A percentile compares a stretch with the other conserved stretches of the same genome.
Evolutionary conservation across 2,329 filamentous ascomycete species (phyloP).

Genomic region (Chrysosporium keratinophilum): DNA sequence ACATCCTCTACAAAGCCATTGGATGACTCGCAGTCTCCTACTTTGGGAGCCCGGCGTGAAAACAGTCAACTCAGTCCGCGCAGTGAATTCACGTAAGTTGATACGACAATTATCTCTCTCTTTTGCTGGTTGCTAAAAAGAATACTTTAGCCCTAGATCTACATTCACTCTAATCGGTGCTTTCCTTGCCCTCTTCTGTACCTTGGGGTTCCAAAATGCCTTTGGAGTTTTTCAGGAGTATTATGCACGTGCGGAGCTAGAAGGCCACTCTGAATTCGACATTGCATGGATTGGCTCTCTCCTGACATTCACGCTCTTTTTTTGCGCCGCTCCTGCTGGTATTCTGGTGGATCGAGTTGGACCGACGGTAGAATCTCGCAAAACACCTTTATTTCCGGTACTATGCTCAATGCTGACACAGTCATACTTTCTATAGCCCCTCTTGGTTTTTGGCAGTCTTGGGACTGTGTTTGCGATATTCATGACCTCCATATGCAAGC

Average conservation of each 20-base stretch:
- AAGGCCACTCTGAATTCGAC: conserved; percentile 21
- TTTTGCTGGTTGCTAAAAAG: not conserved
- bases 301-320: conserved; percentile 27
- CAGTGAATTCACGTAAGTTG: not conserved
- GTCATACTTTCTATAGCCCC: conserved; percentile 11
- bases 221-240: conserved; percentile 31
- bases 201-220: conserved; percentile 31
- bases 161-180: conserved; percentile 25
- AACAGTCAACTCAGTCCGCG: not conserved
- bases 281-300: conserved; percentile 30
- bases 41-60: not conserved
- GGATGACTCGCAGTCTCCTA: not conserved
- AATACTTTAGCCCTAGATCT: conserved; percentile 19
- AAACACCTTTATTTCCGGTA: not conserved
- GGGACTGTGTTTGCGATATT: conserved; percentile 26
- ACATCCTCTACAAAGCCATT: not conserved
- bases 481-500: conserved; percentile 30
- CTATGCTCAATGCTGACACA: not conserved
- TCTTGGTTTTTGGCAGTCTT: conserved; percentile 22
- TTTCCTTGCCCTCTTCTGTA: conserved; percentile 27
- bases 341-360: conserved; percentile 26
- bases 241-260: conserved; percentile 22
- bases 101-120: not conserved
- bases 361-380: conserved; percentile 19
- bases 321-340: conserved; percentile 22